phyloP scores from a whole-genome alignment of 345 rosid genomes.

The Eucalyptus globulus region DNA sequence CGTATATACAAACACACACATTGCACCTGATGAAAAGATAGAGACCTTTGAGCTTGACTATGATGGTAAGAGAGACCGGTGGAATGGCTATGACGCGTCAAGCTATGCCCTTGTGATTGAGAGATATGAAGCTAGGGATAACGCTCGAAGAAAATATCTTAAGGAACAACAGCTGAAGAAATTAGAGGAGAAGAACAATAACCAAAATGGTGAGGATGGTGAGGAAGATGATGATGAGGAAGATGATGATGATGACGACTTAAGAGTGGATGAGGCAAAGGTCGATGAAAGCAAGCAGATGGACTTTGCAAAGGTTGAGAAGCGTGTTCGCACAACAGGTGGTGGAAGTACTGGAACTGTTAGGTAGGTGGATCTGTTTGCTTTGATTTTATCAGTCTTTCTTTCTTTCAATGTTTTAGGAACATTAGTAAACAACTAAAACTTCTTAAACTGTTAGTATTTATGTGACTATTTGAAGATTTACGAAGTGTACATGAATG shows the following conservation, averaged over 20 bases:
- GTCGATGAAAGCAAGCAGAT: slow-evolving; percentile 88
- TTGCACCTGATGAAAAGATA: slow-evolving; percentile 83
- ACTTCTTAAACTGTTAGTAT: background rate
- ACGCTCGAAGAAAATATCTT: slow-evolving; percentile 53
- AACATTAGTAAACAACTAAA: background rate
- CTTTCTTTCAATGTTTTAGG: background rate
- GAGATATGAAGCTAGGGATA: slow-evolving; percentile 70
- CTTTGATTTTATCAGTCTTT: background rate
- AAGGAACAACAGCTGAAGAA: slow-evolving; percentile 82
- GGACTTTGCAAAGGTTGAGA: slow-evolving; percentile 97
- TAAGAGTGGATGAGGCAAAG: slow-evolving; percentile 83
- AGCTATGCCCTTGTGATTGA: slow-evolving; percentile 61
- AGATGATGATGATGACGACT: slow-evolving; percentile 63
- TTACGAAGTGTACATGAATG: background rate
- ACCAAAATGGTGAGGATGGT: slow-evolving; percentile 22
- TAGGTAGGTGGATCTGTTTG: slow-evolving; percentile 14
- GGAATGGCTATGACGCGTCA: slow-evolving; percentile 85
- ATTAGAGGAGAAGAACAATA: slow-evolving; percentile 61
- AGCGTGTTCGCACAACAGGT: slow-evolving; percentile 93
- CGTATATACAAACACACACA: slow-evolving; percentile 52
- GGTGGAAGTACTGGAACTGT: slow-evolving; percentile 99
- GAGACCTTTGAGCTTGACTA: slow-evolving; percentile 77
- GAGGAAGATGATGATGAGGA: slow-evolving; percentile 23
- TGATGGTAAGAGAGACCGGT: slow-evolving; percentile 88
- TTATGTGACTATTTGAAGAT: background rate